These are phyloP conservation scores for Pseudocercospora macadamiae DNA, from an alignment of 2,329 filamentous ascomycete species.

Conservation along the genomic window DNA sequence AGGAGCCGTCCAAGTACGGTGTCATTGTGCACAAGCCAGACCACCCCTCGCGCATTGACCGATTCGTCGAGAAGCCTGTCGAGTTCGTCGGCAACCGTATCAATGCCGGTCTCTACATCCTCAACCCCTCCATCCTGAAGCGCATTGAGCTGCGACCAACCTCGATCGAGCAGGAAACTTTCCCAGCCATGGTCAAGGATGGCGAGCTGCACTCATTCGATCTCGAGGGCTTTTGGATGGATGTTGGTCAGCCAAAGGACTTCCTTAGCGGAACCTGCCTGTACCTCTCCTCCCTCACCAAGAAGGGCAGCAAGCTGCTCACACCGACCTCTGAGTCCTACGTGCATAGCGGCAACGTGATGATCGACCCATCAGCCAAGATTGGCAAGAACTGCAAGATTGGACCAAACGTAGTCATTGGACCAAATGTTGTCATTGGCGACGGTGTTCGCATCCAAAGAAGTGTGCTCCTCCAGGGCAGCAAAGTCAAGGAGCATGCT, in stretches of 20 bases:
- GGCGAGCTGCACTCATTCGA: slow-evolving; percentile 94
- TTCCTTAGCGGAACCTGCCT: slow-evolving; percentile 95
- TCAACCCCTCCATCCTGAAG: slow-evolving; percentile 87
- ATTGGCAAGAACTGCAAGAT: slow-evolving; percentile 99
- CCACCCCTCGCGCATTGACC: slow-evolving; percentile 89
- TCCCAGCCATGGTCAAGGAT: slow-evolving; percentile 89
- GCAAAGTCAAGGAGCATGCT: slow-evolving; percentile 97
- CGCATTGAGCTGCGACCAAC: slow-evolving; percentile 96
- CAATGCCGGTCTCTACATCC: slow-evolving; percentile 97
- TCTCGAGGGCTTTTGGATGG: slow-evolving; percentile 98
- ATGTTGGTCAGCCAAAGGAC: slow-evolving; percentile 97
- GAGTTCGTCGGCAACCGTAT: slow-evolving; percentile 99
- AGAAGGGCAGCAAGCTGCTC: slow-evolving; percentile 85
- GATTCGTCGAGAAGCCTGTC: slow-evolving; percentile 98
- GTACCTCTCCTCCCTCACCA: slow-evolving; percentile 89
- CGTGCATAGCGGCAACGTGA: slow-evolving; percentile 90
- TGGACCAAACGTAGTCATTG: slow-evolving; percentile 94
- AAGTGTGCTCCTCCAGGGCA: slow-evolving; percentile 83
- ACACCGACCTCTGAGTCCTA: slow-evolving; percentile 71
- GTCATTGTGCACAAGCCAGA: slow-evolving; percentile 96
- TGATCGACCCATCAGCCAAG: slow-evolving; percentile 92
- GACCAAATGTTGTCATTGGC: slow-evolving; percentile 86
- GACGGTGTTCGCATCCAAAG: slow-evolving; percentile 94
- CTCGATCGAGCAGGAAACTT: slow-evolving; percentile 98
- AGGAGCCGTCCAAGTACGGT: slow-evolving; percentile 98